These are phyloP conservation scores for Tetrapisispora nanseiensis DNA, from an alignment of 805 yeast species.

Conservation along the genomic window DNA sequence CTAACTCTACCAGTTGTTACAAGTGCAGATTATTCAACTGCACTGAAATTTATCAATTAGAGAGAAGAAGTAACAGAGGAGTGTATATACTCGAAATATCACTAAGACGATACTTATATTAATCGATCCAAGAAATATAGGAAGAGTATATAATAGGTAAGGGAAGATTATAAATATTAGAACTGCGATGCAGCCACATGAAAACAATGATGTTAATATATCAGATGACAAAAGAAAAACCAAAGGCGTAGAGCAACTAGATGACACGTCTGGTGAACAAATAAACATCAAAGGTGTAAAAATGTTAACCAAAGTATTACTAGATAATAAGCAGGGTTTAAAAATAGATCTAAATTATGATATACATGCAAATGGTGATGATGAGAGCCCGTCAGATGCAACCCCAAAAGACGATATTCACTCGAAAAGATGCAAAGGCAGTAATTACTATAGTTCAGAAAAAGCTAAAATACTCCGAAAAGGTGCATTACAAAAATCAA, in stretches of 20 bases:
- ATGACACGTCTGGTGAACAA: background rate
- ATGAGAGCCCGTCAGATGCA: background rate
- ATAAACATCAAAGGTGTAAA: constrained; percentile 10
- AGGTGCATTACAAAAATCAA: no score
- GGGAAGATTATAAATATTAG: no score
- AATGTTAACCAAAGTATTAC: constrained; percentile 18
- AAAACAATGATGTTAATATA: no score
- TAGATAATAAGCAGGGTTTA: constrained; percentile 22
- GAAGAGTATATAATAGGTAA: no score
- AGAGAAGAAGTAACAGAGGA: no score
- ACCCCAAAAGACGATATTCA: background rate
- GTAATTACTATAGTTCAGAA: background rate
- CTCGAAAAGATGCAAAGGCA: background rate
- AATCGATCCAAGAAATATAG: no score
- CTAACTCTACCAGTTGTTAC: no score
- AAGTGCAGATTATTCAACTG: no score
- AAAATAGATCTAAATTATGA: constrained; percentile 26
- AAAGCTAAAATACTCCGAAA: background rate
- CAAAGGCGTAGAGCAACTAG: background rate
- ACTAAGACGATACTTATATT: no score
- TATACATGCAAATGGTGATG: background rate
- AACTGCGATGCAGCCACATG: no score
- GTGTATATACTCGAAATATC: no score
- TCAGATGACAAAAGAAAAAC: background rate
- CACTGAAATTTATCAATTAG: no score